phyloP scores from a whole-genome alignment of 1,284 basidiomycete species.

The Chalciporus sp. region DNA sequence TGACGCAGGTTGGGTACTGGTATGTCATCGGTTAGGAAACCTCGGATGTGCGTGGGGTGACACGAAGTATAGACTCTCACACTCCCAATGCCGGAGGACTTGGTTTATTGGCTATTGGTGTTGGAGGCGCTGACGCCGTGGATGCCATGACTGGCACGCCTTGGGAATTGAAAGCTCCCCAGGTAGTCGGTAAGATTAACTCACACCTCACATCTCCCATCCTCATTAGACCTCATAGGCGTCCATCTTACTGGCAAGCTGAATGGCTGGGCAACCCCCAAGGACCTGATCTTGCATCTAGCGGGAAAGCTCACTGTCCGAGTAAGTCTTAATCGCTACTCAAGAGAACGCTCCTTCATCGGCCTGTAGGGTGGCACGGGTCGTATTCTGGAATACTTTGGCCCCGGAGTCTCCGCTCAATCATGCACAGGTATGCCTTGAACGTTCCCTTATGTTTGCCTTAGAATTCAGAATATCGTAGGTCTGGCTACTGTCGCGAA shows the following conservation, averaged over 20 bases:
- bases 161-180: constrained; percentile 97
- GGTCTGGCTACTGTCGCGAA: constrained; percentile 94
- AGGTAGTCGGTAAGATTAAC: constrained; percentile 69
- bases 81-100: constrained; percentile 98
- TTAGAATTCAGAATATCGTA: constrained; percentile 26
- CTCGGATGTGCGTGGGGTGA: constrained; percentile 3
- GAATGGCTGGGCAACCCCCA: constrained; percentile 92
- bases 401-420: constrained; percentile 88
- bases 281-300: constrained; percentile 95
- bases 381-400: constrained; percentile 96
- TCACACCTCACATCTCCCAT: background rate
- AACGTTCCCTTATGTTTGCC: background rate
- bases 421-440: constrained; percentile 87
- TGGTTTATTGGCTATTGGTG: constrained; percentile 97
- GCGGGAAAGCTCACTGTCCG: constrained; percentile 94
- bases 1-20: constrained; percentile 71
- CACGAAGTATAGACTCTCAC: constrained; percentile 78
- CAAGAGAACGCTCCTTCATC: constrained; percentile 7
- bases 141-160: constrained; percentile 98
- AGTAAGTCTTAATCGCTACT: constrained; percentile 46
- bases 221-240: constrained; percentile 36
- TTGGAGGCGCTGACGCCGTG: constrained; percentile 98
- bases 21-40: constrained; percentile 29
- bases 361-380: constrained; percentile 85
- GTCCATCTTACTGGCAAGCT: constrained; percentile 90